Conservation (phyloP, 352 stramenopile genomes). For the Pythium sp. region DNA sequence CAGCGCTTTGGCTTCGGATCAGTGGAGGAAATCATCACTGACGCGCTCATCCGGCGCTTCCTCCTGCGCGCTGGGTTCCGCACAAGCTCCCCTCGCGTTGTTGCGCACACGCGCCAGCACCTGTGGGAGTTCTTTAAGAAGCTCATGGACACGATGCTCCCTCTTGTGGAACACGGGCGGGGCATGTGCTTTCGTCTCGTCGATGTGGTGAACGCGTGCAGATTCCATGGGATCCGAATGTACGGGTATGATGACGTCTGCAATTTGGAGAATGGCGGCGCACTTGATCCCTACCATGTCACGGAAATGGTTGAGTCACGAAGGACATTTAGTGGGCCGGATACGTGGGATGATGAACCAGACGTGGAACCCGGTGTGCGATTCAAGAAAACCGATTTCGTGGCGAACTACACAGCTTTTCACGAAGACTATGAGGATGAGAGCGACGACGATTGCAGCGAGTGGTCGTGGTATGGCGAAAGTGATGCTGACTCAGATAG, state of each 20-base stretch:
- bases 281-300: slow-evolving; percentile 44
- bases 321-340: slow-evolving; percentile 21
- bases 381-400: slow-evolving; percentile 63
- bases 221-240: slow-evolving; percentile 60
- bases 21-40: slow-evolving; percentile 31
- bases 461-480: slow-evolving; percentile 62
- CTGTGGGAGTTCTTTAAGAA: slow-evolving; percentile 53
- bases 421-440: slow-evolving; percentile 38
- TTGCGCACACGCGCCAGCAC: slow-evolving; percentile 40
- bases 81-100: slow-evolving; percentile 35
- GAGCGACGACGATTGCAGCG: slow-evolving; percentile 41
- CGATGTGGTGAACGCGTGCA: slow-evolving; percentile 67
- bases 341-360: slow-evolving; percentile 36
- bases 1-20: neutral
- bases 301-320: slow-evolving; percentile 68
- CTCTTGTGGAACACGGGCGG: slow-evolving; percentile 44
- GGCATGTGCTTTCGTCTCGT: slow-evolving; percentile 46
- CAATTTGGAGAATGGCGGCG: slow-evolving; percentile 26
- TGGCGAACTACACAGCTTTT: slow-evolving; percentile 51
- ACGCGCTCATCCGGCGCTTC: slow-evolving; percentile 63
- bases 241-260: slow-evolving; percentile 85
- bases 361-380: slow-evolving; percentile 49
- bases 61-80: slow-evolving; percentile 66
- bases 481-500: slow-evolving; percentile 54
- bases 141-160: slow-evolving; percentile 47